Evolutionary conservation across 345 rosid species (phyloP).

Genomic region (Salix koriyanagi): DNA sequence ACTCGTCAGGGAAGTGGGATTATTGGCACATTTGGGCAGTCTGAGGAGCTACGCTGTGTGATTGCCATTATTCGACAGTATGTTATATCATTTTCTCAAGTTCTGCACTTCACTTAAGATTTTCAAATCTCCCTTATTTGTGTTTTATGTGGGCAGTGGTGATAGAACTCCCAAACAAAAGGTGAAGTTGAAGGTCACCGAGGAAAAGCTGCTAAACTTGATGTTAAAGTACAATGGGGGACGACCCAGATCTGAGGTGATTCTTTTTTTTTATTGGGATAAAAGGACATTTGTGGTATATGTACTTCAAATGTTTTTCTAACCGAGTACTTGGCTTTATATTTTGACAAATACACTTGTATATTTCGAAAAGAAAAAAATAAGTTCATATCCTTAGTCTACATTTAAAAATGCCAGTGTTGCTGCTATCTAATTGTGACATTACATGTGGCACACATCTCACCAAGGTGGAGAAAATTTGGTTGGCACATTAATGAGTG

Average conservation of each 20-base stretch:
- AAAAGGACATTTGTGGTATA: background rate
- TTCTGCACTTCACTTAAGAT: background rate
- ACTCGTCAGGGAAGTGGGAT: conserved; percentile 98
- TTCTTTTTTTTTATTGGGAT: conserved; percentile 1
- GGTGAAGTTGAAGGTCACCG: conserved; percentile 96
- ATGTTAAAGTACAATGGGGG: conserved; percentile 99
- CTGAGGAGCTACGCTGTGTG: conserved; percentile 98
- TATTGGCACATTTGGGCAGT: conserved; percentile 86
- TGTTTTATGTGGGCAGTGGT: conserved; percentile 54
- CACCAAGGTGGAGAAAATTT: too few relatives aligned
- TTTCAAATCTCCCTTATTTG: background rate
- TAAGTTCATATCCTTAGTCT: background rate
- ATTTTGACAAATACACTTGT: background rate
- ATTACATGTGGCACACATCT: too few relatives aligned
- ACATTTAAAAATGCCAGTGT: background rate
- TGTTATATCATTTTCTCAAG: conserved; percentile 21
- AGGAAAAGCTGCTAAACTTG: conserved; percentile 88
- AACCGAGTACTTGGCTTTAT: background rate
- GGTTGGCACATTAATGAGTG: too few relatives aligned
- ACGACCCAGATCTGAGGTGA: conserved; percentile 84
- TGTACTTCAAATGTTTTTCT: background rate
- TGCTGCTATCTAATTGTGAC: background rate
- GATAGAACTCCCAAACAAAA: conserved; percentile 99
- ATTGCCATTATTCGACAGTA: conserved; percentile 95
- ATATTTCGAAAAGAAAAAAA: background rate